Evolutionary conservation across 2,329 filamentous ascomycete species (phyloP).

Genomic region (Monascus ruber): DNA sequence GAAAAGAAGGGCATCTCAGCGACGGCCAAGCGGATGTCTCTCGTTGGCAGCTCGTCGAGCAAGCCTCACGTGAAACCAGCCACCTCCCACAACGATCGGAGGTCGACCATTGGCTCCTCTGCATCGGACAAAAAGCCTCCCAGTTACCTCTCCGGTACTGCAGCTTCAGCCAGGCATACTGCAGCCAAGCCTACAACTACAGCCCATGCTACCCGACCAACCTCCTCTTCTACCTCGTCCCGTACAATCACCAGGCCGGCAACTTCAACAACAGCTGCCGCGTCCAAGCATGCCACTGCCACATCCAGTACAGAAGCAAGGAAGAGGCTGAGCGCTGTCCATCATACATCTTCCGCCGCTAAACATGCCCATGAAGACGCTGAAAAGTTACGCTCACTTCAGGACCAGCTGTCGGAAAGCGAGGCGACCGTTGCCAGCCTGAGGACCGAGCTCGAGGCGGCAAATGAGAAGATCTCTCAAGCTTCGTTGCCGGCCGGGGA

Average conservation of each 20-base stretch:
- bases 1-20: slow-evolving; percentile 33
- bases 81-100: slow-evolving; percentile 24
- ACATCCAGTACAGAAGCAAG: slow-evolving; percentile 14
- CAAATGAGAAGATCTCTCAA: slow-evolving; percentile 24
- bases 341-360: slow-evolving; percentile 13
- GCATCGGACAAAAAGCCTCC: slow-evolving; percentile 21
- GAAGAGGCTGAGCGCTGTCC: slow-evolving; percentile 26
- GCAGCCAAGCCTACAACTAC: slow-evolving; percentile 11
- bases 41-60: slow-evolving; percentile 26
- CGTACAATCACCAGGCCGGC: slow-evolving; percentile 12
- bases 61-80: slow-evolving; percentile 22
- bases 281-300: slow-evolving; percentile 6
- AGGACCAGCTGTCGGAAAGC: slow-evolving; percentile 25
- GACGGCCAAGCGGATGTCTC: slow-evolving; percentile 34
- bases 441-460: slow-evolving; percentile 21
- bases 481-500: slow-evolving; percentile 17
- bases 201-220: not conserved
- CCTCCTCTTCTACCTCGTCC: slow-evolving; percentile 14
- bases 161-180: slow-evolving; percentile 13
- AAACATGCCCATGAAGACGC: slow-evolving; percentile 18
- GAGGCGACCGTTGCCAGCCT: slow-evolving; percentile 23
- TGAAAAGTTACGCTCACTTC: slow-evolving; percentile 24
- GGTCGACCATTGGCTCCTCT: slow-evolving; percentile 27
- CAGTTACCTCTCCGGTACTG: slow-evolving; percentile 13
- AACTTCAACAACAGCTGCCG: slow-evolving; percentile 11